Evolutionary conservation across 2,329 filamentous ascomycete species (phyloP).

Genomic region (Fusarium goolgardi): DNA sequence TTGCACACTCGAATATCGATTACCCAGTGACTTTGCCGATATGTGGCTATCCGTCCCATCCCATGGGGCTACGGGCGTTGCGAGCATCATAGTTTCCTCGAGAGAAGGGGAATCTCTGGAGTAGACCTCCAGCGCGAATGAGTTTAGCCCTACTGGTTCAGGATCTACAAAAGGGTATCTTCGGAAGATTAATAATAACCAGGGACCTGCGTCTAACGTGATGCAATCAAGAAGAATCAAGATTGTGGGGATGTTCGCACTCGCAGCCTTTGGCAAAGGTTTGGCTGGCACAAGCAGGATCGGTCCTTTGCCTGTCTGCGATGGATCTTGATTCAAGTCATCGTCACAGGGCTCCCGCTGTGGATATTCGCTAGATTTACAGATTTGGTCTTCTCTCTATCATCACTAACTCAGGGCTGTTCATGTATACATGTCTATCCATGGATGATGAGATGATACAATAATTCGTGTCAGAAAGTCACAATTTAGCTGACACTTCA

Average conservation of each 20-base stretch:
- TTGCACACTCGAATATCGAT: slow-evolving; percentile 15
- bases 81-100: slow-evolving; percentile 11
- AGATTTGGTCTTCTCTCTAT: slow-evolving; percentile 7
- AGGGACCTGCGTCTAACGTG: slow-evolving; percentile 43
- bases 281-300: slow-evolving; percentile 23
- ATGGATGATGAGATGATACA: slow-evolving; percentile 7
- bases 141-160: slow-evolving; percentile 27
- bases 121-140: slow-evolving; percentile 16
- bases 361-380: slow-evolving; percentile 24
- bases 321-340: slow-evolving; percentile 12
- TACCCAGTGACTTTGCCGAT: slow-evolving; percentile 33
- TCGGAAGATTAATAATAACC: slow-evolving; percentile 35
- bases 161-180: slow-evolving; percentile 36
- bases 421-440: slow-evolving; percentile 1
- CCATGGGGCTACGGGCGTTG: slow-evolving; percentile 25
- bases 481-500: slow-evolving; percentile 16
- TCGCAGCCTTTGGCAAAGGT: slow-evolving; percentile 19
- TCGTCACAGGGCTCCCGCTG: slow-evolving; percentile 25
- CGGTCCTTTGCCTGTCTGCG: slow-evolving; percentile 21
- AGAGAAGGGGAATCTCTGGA: slow-evolving; percentile 28
- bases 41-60: slow-evolving; percentile 39
- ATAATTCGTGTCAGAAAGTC: background rate
- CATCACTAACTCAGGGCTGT: background rate
- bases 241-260: slow-evolving; percentile 27
- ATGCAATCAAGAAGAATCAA: slow-evolving; percentile 20